Evolutionary conservation across 805 yeast genomes (phyloP).

Genomic region (Cyberlindnera mrakii): DNA sequence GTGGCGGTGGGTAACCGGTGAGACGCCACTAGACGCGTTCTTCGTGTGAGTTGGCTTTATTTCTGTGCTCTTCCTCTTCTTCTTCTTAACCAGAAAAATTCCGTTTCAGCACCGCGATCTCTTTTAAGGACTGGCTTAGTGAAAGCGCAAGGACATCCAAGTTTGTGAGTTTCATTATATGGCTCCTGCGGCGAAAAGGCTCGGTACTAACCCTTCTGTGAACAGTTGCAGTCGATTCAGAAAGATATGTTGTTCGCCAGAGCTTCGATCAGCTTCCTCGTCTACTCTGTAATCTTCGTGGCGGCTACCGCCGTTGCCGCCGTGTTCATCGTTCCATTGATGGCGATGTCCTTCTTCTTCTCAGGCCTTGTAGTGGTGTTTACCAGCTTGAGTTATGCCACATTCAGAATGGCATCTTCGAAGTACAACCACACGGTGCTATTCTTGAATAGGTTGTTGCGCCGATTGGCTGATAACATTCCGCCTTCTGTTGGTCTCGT

Average conservation of each 20-base stretch:
- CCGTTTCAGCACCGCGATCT: background rate
- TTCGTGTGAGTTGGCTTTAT: constrained; percentile 10
- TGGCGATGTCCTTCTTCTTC: constrained; percentile 18
- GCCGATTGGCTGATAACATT: constrained; percentile 21
- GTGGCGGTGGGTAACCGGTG: constrained; percentile 12
- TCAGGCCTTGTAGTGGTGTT: constrained; percentile 23
- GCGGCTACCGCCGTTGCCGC: constrained; percentile 5
- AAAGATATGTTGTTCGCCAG: constrained; percentile 8
- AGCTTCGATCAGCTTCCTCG: constrained; percentile 14
- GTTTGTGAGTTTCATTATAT: background rate
- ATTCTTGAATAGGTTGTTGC: constrained; percentile 20
- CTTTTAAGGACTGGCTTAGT: background rate
- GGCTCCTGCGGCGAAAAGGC: too few species aligned
- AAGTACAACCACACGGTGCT: constrained; percentile 22
- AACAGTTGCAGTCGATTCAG: background rate
- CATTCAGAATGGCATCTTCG: constrained; percentile 21
- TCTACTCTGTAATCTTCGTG: constrained; percentile 14
- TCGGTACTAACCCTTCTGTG: background rate
- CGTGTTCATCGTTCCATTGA: constrained; percentile 18
- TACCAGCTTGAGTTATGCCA: constrained; percentile 20
- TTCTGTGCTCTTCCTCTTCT: background rate
- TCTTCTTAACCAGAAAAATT: too few species aligned
- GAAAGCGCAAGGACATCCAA: background rate
- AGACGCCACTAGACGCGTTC: constrained; percentile 9
- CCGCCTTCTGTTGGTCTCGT: constrained; percentile 25